Conservation (phyloP, 495 filamentous ascomycete species). For the Penicillium flavigenum region DNA sequence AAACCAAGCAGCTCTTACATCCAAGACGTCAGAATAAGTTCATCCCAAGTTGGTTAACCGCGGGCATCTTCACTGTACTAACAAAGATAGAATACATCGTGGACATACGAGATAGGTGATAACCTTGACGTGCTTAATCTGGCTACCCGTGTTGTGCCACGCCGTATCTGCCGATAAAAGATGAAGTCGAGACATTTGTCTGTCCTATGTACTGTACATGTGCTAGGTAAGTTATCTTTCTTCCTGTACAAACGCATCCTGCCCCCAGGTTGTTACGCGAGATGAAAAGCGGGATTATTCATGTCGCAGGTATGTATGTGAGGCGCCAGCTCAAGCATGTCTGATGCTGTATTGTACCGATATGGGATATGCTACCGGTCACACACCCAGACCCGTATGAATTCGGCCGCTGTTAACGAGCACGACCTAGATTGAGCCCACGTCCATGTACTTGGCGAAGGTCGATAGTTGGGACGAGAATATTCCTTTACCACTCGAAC, state of each 20-base stretch:
- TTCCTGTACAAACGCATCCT: neutral
- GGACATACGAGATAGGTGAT: neutral
- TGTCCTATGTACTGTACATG: neutral
- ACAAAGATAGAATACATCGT: constrained; percentile 3
- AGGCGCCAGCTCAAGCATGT: no score
- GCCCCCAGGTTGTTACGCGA: neutral
- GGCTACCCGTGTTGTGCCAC: neutral
- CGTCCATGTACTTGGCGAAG: no score
- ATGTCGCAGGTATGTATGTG: no score
- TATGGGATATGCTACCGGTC: no score
- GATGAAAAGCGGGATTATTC: neutral
- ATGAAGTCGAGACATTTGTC: neutral
- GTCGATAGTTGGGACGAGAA: no score
- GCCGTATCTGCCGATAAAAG: neutral
- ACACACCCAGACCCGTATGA: neutral
- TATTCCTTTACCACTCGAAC: no score
- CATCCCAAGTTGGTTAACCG: neutral
- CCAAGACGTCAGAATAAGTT: neutral
- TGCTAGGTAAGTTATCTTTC: neutral
- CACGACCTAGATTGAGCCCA: no score
- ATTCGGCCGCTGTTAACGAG: no score
- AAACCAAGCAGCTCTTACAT: neutral
- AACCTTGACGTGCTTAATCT: constrained; percentile 1
- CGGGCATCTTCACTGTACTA: constrained; percentile 3
- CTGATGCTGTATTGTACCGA: no score